Conservation (phyloP, 2,329 filamentous ascomycete species). For the Sporothrix dimorphospora region DNA sequence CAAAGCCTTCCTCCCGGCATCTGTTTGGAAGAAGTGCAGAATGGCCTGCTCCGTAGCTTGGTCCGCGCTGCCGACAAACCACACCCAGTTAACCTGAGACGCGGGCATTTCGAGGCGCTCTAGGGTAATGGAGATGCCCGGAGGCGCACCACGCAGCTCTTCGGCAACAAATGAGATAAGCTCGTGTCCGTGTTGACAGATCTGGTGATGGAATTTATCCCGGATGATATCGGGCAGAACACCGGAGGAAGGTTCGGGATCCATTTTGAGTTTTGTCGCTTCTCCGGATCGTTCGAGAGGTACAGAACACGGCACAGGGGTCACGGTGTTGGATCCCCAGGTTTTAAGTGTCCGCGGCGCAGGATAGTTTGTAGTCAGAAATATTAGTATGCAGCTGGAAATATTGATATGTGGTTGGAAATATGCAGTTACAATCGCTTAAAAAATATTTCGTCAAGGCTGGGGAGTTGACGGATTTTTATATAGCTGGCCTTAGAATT, state of each 20-base stretch:
- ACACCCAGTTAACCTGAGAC: slow-evolving; percentile 7
- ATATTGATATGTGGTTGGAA: background rate
- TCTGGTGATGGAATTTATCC: slow-evolving; percentile 6
- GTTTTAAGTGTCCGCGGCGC: too few species aligned
- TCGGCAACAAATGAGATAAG: background rate
- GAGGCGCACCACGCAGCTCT: background rate
- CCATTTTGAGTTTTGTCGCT: background rate
- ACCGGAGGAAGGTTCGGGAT: too few species aligned
- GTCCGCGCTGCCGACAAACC: slow-evolving; percentile 8
- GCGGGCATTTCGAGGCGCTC: slow-evolving; percentile 1
- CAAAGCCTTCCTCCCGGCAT: background rate
- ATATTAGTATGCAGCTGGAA: background rate
- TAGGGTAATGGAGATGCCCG: slow-evolving; percentile 17
- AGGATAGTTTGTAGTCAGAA: background rate
- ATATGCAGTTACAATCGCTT: background rate
- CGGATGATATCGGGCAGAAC: background rate
- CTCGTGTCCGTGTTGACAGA: background rate
- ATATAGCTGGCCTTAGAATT: background rate
- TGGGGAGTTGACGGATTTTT: background rate
- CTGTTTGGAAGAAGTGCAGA: slow-evolving; percentile 10
- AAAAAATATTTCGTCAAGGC: background rate
- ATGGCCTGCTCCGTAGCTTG: slow-evolving; percentile 2
- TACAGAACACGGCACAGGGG: too few species aligned
- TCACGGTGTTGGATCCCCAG: too few species aligned
- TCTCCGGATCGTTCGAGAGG: background rate